Evolutionary conservation across 306 rosid genomes (phyloP).

Genomic region (Parietaria judaica): DNA sequence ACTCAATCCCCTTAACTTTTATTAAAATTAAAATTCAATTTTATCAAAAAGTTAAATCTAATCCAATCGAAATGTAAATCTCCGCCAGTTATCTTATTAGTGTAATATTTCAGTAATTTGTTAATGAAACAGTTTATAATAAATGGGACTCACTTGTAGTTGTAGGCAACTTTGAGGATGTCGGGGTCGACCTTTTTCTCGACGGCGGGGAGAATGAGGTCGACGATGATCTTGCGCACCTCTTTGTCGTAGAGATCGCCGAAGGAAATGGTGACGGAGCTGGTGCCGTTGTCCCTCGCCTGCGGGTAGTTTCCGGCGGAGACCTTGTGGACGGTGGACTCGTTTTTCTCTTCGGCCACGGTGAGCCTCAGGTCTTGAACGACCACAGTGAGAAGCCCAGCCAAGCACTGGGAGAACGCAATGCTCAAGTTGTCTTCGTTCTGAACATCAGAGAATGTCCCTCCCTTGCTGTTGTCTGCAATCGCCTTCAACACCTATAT

Average conservation of each 20-base stretch:
- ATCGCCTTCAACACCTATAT: constrained; percentile 12
- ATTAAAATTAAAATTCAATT: no score
- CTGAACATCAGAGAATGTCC: constrained; percentile 21
- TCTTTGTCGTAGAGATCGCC: constrained; percentile 9
- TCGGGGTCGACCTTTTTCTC: background rate
- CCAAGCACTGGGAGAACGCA: constrained; percentile 25
- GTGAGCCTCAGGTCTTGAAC: constrained; percentile 26
- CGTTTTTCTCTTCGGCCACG: background rate
- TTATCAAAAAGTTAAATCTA: no score
- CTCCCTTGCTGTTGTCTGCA: constrained; percentile 18
- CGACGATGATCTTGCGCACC: constrained; percentile 5
- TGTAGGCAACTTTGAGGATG: background rate
- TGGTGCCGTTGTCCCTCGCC: background rate
- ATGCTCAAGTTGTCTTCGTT: background rate
- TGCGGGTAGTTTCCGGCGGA: constrained; percentile 5
- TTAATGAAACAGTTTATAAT: no score
- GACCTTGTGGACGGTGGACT: background rate
- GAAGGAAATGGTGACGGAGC: background rate
- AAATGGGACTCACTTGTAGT: background rate
- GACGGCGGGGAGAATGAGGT: constrained; percentile 2
- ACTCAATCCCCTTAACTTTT: no score
- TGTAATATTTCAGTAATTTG: no score
- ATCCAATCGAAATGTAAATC: no score
- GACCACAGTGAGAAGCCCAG: constrained; percentile 27
- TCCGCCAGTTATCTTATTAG: no score